These are phyloP conservation scores for Backusella parvicylindrica DNA, from an alignment of 192 early-diverging fungal genomes.

Conservation along the genomic window DNA sequence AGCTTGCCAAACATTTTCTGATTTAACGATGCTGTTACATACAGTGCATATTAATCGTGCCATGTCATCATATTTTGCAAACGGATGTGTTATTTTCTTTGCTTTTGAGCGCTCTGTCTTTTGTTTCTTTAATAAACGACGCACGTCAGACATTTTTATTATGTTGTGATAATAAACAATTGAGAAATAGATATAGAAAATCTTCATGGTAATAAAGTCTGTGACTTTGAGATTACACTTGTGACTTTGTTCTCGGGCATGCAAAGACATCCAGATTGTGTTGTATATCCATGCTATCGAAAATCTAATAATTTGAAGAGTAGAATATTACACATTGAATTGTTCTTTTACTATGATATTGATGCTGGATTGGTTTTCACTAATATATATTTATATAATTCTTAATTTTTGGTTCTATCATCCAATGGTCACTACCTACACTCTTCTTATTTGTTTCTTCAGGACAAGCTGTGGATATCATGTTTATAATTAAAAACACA, in stretches of 20 bases:
- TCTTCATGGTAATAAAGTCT: neutral
- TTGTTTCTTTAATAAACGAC: slow-evolving; percentile 30
- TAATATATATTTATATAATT: too few relatives aligned
- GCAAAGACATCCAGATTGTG: too few relatives aligned
- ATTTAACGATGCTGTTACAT: slow-evolving; percentile 38
- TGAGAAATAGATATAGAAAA: neutral
- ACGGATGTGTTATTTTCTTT: slow-evolving; percentile 41
- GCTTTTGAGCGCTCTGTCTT: slow-evolving; percentile 15
- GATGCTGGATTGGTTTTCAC: too few relatives aligned
- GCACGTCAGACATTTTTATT: slow-evolving; percentile 17
- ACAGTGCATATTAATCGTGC: slow-evolving; percentile 43
- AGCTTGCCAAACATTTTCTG: slow-evolving; percentile 42
- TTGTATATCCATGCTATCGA: too few relatives aligned
- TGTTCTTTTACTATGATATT: too few relatives aligned
- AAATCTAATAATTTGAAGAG: too few relatives aligned
- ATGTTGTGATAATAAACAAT: neutral
- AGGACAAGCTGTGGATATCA: too few relatives aligned
- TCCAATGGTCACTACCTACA: too few relatives aligned
- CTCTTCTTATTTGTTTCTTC: too few relatives aligned
- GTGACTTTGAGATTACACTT: neutral
- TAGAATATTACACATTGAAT: too few relatives aligned
- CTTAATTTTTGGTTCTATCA: too few relatives aligned
- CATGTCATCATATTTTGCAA: slow-evolving; percentile 49
- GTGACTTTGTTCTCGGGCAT: neutral
- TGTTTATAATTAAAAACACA: too few relatives aligned